Base-by-base conservation (phyloP, 495 filamentous ascomycete genomes). In the Penicillium coffeae region DNA sequence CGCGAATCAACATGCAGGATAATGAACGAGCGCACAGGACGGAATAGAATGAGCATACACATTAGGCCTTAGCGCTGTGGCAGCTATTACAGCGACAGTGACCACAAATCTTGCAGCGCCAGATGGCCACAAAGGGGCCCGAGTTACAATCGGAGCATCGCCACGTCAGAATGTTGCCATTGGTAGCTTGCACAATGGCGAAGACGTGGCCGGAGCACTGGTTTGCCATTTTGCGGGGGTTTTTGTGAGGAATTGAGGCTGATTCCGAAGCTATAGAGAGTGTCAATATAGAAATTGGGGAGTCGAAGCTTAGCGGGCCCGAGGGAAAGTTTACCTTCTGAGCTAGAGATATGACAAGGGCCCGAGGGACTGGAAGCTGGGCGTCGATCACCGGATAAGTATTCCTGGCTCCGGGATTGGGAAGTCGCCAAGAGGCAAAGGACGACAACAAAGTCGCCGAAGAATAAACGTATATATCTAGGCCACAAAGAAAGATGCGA, bases 81-180 rank as follows among this genome's bases (percentile, higher is more conserved):
- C 72, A 75, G 35, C 58, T 42, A 50, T 74, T 69, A 57, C 72
- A 75, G 13, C 72, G 72, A 57, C 60, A 73, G 42, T 74, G 64
- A 34, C 62, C 61, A 60, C 73, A 76, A 52, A 70, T 65, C 62
- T 76, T 74, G 63, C 73, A 76, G 27, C 64, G 73, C 70, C 70
- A 76, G 51, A 76, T 73, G 12, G 73, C 73, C 44, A 68, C 62
- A 46, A 70, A 76, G 38, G 71, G 71, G n/a, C 73, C 73, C 36
- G 70, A 70, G 51, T 72, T 73, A 61, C 73, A 76, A 58, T 75
- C 72, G 3, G 69, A 74, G 53, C 73, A 76, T 10, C 67, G 69
- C 69, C 71, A 76, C 34, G 71, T 71, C 44, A 76, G 58, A 51
- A 76, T 71, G 43, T 73, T 76, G 39, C 72, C 72, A 54, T 75